A percentile compares a stretch with the other conserved stretches of the same genome.
Conservation (phyloP, 2,329 filamentous ascomycete genomes). For the Neopestalotiopsis clavispora region DNA sequence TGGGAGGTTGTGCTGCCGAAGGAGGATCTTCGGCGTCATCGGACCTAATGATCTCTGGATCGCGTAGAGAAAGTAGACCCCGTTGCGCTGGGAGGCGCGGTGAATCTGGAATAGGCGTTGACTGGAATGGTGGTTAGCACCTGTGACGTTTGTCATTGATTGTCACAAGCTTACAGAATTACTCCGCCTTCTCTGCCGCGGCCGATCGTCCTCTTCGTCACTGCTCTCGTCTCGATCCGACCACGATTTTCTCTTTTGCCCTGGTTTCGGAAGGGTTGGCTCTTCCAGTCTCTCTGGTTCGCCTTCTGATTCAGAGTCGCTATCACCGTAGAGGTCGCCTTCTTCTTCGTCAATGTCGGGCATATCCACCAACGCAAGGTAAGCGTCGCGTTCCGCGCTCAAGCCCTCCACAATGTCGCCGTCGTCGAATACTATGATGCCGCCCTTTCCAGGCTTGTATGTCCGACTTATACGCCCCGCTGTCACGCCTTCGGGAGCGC, state of each 20-base stretch:
- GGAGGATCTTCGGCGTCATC: conserved; percentile 59
- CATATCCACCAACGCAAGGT: conserved; percentile 87
- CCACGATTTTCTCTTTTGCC: conserved; percentile 81
- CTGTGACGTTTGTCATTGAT: conserved; percentile 20
- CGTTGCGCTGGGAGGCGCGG: conserved; percentile 61
- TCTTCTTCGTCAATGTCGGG: conserved; percentile 85
- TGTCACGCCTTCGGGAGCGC: conserved; percentile 69
- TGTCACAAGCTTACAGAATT: conserved; percentile 71
- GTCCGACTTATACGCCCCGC: conserved; percentile 72
- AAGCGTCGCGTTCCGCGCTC: conserved; percentile 75
- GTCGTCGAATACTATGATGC: conserved; percentile 93
- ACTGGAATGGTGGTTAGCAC: conserved; percentile 48
- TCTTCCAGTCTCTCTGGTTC: conserved; percentile 65
- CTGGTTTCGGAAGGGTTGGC: conserved; percentile 48
- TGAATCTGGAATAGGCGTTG: conserved; percentile 68
- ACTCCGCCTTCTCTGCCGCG: conserved; percentile 80
- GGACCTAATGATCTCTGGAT: conserved; percentile 50
- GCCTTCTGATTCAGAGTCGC: conserved; percentile 61
- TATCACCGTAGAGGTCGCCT: conserved; percentile 64
- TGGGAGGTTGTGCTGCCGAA: conserved; percentile 62
- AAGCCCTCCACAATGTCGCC: conserved; percentile 92
- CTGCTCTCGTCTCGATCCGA: conserved; percentile 72
- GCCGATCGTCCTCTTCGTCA: conserved; percentile 76
- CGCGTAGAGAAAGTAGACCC: conserved; percentile 61
- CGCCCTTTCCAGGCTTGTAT: conserved; percentile 81